Percentiles rank a stretch among this genome's conserved stretches.
Conservation (phyloP, 2,329 filamentous ascomycete species). For the Chalara sp. region DNA sequence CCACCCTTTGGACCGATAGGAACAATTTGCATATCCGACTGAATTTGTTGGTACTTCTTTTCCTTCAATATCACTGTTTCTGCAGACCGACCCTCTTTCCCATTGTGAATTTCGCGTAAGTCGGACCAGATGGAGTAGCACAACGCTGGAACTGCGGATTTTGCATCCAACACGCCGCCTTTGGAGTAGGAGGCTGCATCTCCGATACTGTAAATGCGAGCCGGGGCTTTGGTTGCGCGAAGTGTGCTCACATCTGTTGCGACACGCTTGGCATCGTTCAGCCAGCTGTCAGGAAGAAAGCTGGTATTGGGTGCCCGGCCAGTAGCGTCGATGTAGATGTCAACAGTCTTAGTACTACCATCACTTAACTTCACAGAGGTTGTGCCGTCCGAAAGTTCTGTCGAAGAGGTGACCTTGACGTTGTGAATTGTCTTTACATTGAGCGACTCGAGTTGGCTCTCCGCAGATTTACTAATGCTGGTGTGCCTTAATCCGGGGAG, state of each 20-base stretch:
- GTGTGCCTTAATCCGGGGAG: slow-evolving; percentile 33
- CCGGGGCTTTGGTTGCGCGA: slow-evolving; percentile 29
- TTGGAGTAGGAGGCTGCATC: background rate
- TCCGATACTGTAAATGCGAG: background rate
- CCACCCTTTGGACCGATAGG: slow-evolving; percentile 32
- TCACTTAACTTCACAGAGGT: slow-evolving; percentile 33
- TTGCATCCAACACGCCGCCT: background rate
- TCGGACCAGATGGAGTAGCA: background rate
- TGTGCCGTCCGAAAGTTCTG: slow-evolving; percentile 5
- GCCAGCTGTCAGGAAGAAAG: slow-evolving; percentile 39
- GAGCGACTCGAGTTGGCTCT: slow-evolving; percentile 34
- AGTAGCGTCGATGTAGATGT: slow-evolving; percentile 41
- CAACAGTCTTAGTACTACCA: slow-evolving; percentile 32
- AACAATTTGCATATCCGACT: slow-evolving; percentile 29
- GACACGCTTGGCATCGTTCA: slow-evolving; percentile 40
- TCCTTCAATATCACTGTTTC: slow-evolving; percentile 3
- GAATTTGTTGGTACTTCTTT: slow-evolving; percentile 15
- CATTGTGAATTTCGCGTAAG: background rate
- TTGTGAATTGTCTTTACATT: slow-evolving; percentile 38
- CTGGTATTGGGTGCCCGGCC: slow-evolving; percentile 35
- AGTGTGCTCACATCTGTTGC: slow-evolving; percentile 37
- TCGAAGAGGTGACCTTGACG: slow-evolving; percentile 12
- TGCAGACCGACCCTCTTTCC: slow-evolving; percentile 1
- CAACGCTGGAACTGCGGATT: background rate
- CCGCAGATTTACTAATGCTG: slow-evolving; percentile 31